These are phyloP conservation scores for Diplocarpon rosae DNA, from an alignment of 2,329 filamentous ascomycete genomes.

Conservation along the genomic window DNA sequence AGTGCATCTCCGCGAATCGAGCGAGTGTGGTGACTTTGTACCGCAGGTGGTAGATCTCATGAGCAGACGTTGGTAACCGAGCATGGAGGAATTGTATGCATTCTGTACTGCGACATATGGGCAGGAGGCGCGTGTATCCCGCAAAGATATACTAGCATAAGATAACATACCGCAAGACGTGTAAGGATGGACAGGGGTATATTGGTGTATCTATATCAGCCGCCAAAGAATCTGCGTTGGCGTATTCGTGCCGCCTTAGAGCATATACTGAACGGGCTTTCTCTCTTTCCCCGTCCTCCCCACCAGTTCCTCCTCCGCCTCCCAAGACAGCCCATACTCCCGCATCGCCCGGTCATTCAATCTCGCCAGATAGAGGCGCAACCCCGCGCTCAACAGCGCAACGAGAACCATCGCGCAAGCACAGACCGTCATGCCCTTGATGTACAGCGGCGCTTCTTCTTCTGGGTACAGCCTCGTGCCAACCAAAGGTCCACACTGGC, in stretches of 20 bases:
- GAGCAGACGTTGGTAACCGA: too few species aligned
- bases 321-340: conserved; percentile 14
- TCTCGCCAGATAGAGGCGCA: conserved; percentile 29
- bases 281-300: conserved; percentile 3
- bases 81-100: too few species aligned
- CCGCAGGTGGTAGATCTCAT: too few species aligned
- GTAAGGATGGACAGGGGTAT: too few species aligned
- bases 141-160: too few species aligned
- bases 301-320: conserved; percentile 11
- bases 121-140: too few species aligned
- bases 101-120: too few species aligned
- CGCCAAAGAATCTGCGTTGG: too few species aligned
- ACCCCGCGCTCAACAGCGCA: conserved; percentile 30
- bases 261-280: conserved; percentile 17
- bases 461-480: conserved; percentile 44
- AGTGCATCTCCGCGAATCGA: too few species aligned
- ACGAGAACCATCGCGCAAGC: conserved; percentile 38
- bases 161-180: too few species aligned
- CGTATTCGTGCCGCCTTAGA: conserved; percentile 2
- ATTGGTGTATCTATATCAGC: too few species aligned
- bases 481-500: conserved; percentile 31
- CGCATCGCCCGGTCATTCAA: conserved; percentile 15
- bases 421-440: conserved; percentile 38
- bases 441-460: conserved; percentile 36
- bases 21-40: too few species aligned